A percentile compares a stretch with the other conserved stretches of the same genome.
These are phyloP conservation scores for Camptophora hylomeconis DNA, from an alignment of 2,329 filamentous ascomycete species.

Conservation along the genomic window DNA sequence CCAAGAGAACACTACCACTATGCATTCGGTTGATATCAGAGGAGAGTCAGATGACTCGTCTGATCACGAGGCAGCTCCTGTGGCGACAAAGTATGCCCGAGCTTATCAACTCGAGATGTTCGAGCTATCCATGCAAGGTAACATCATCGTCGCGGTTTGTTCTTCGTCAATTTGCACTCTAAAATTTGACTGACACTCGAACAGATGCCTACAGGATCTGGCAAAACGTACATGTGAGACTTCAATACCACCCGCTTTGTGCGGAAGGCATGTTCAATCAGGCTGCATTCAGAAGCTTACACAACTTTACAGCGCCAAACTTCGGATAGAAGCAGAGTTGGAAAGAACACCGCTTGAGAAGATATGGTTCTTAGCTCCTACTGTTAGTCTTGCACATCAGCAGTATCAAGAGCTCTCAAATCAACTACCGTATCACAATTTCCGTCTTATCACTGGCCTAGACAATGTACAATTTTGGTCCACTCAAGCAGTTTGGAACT, in stretches of 20 bases:
- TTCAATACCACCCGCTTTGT: too few relatives aligned
- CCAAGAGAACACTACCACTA: too few relatives aligned
- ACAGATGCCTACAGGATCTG: slow-evolving; percentile 69
- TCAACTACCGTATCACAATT: slow-evolving; percentile 45
- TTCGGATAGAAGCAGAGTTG: slow-evolving; percentile 54
- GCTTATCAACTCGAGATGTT: slow-evolving; percentile 69
- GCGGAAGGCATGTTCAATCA: too few relatives aligned
- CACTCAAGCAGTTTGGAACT: slow-evolving; percentile 52
- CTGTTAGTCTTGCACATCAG: slow-evolving; percentile 53
- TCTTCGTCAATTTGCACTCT: slow-evolving; percentile 2
- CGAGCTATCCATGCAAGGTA: slow-evolving; percentile 51
- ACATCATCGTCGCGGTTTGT: slow-evolving; percentile 57
- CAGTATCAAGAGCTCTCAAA: slow-evolving; percentile 47
- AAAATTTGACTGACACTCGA: slow-evolving; percentile 8
- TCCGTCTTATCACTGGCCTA: slow-evolving; percentile 52
- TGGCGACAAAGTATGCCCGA: too few relatives aligned
- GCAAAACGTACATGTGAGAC: slow-evolving; percentile 61
- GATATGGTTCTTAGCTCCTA: slow-evolving; percentile 64
- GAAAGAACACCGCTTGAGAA: slow-evolving; percentile 33
- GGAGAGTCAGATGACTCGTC: too few relatives aligned
- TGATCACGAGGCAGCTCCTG: too few relatives aligned
- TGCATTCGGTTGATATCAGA: too few relatives aligned
- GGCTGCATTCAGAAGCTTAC: not conserved
- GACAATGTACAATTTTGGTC: slow-evolving; percentile 65
- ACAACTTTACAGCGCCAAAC: slow-evolving; percentile 40